Percentiles rank a stretch among this genome's conserved stretches.
Conservation (phyloP, 441 rosid species). For the Arabidopsis lyrata region DNA sequence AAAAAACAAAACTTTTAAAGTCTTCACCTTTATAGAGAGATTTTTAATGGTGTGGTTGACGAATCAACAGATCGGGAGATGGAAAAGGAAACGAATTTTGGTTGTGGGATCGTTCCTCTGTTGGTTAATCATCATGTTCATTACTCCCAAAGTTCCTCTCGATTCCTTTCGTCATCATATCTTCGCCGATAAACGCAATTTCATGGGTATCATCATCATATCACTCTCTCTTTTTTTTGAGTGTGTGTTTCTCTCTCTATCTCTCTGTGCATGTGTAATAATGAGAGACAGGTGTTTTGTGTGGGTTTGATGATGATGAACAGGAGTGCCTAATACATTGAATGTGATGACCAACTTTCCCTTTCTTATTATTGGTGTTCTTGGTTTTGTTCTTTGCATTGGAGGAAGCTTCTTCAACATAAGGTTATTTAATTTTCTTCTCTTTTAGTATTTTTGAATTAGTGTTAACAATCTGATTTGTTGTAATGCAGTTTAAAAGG, state of each 20-base stretch:
- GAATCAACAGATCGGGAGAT: conserved; percentile 58
- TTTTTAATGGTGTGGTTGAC: conserved; percentile 59
- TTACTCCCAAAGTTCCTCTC: conserved; percentile 76
- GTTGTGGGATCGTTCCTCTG: conserved; percentile 55
- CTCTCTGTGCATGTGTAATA: conserved; percentile 35
- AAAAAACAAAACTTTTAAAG: background rate
- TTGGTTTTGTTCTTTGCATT: conserved; percentile 74
- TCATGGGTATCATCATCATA: conserved; percentile 59
- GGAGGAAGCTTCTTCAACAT: conserved; percentile 71
- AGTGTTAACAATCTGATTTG: conserved; percentile 1
- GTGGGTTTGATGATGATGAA: conserved; percentile 26
- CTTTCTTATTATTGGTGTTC: conserved; percentile 78
- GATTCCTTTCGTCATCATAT: conserved; percentile 51
- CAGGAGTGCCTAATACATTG: conserved; percentile 91
- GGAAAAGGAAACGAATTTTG: conserved; percentile 51
- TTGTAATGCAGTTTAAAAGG: conserved; percentile 64
- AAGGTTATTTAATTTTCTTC: conserved; percentile 47
- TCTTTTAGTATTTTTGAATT: background rate
- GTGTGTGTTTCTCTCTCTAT: background rate
- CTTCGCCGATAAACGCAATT: conserved; percentile 86
- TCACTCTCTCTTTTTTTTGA: background rate
- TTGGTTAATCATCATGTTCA: conserved; percentile 66
- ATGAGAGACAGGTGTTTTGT: conserved; percentile 40
- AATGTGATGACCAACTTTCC: conserved; percentile 90
- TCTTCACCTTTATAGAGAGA: conserved; percentile 31